Conservation (phyloP, 192 early-diverging fungal genomes). For the Chytriomyces sp. region DNA sequence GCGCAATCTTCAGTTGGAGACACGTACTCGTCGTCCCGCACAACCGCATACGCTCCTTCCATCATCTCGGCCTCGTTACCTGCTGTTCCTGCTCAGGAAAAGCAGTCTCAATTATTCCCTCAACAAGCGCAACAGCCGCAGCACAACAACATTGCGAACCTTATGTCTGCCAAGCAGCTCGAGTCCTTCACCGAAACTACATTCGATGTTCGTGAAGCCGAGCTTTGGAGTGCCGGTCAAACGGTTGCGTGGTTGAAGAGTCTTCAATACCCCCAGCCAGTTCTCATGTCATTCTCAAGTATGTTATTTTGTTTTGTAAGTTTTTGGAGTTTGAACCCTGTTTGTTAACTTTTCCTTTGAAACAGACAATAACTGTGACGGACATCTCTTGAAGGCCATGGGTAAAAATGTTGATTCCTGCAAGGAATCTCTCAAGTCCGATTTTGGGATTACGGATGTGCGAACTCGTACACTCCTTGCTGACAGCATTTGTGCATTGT, state of each 20-base stretch:
- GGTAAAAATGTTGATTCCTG: neutral
- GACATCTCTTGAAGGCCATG: neutral
- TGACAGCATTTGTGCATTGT: neutral
- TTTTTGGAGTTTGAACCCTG: too few relatives aligned
- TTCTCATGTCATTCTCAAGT: neutral
- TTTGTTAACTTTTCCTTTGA: too few relatives aligned
- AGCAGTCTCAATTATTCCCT: neutral
- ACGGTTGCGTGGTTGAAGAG: neutral
- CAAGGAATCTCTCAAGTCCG: neutral
- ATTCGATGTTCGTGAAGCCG: neutral
- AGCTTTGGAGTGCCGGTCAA: neutral
- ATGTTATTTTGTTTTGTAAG: too few relatives aligned
- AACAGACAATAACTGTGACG: neutral
- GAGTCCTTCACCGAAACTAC: neutral
- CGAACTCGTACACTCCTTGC: neutral
- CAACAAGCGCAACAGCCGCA: neutral
- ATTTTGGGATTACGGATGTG: neutral
- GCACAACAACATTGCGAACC: neutral
- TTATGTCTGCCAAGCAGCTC: neutral
- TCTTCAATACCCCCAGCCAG: neutral
- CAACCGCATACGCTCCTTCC: neutral
- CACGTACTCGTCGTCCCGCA: neutral
- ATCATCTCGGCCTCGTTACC: neutral
- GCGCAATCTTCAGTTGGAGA: neutral
- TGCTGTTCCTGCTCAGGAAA: neutral